Conservation (phyloP, 2,329 filamentous ascomycete species). For the Xylariaceae sp. region DNA sequence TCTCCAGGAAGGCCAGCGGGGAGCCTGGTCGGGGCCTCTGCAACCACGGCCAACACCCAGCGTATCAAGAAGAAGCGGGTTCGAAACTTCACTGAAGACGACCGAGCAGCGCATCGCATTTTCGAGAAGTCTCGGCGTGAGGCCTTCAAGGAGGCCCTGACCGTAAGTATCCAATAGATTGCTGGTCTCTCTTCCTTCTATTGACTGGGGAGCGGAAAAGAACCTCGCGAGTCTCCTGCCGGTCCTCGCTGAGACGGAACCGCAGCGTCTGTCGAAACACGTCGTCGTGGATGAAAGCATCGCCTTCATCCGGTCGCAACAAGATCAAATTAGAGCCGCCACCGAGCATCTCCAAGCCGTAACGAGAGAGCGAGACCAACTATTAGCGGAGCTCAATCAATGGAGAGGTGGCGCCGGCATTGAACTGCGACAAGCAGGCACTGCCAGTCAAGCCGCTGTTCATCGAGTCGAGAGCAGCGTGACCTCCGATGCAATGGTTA, state of each 20-base stretch:
- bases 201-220: constrained; percentile 32
- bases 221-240: constrained; percentile 45
- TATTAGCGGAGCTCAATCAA: constrained; percentile 32
- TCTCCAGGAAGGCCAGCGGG: constrained; percentile 21
- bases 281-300: constrained; percentile 47
- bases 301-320: constrained; percentile 37
- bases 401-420: constrained; percentile 31
- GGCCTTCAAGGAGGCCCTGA: constrained; percentile 47
- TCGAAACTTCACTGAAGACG: constrained; percentile 48
- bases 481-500: constrained; percentile 12
- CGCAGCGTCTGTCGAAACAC: constrained; percentile 48
- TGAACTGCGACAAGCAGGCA: constrained; percentile 28
- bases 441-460: constrained; percentile 2
- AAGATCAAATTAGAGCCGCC: constrained; percentile 27
- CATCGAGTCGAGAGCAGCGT: constrained; percentile 14
- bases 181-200: constrained; percentile 5
- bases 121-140: constrained; percentile 50
- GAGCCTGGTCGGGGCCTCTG: constrained; percentile 13
- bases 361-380: constrained; percentile 30
- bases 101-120: constrained; percentile 48
- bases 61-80: constrained; percentile 43
- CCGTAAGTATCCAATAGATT: constrained; percentile 36
- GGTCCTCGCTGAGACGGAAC: constrained; percentile 41
- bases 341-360: constrained; percentile 25
- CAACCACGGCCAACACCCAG: constrained; percentile 3